These are phyloP conservation scores for Polytrichum formosum DNA, from an alignment of 225 moss, liverwort and hornwort species.

Conservation along the genomic window DNA sequence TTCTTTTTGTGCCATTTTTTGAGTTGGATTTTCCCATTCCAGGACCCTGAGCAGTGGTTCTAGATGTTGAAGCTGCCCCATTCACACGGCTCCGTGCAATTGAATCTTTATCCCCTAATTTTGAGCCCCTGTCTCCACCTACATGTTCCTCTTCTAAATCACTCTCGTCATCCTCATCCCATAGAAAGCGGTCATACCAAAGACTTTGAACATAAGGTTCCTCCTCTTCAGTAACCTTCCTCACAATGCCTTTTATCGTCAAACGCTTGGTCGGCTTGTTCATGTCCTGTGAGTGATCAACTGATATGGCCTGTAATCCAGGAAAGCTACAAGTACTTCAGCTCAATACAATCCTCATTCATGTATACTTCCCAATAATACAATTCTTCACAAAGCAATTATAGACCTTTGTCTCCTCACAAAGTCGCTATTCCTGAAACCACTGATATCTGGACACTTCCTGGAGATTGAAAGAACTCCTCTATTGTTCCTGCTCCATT, in stretches of 20 bases:
- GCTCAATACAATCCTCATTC: neutral
- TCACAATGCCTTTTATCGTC: slow-evolving; percentile 78
- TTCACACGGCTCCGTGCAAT: slow-evolving; percentile 31
- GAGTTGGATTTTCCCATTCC: slow-evolving; percentile 38
- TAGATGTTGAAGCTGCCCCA: slow-evolving; percentile 41
- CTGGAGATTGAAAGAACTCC: too few species aligned
- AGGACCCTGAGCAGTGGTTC: slow-evolving; percentile 12
- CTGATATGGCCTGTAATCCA: slow-evolving; percentile 61
- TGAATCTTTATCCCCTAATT: slow-evolving; percentile 28
- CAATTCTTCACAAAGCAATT: too few species aligned
- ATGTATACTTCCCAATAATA: too few species aligned
- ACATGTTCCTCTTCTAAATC: slow-evolving; percentile 44
- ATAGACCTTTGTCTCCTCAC: too few species aligned
- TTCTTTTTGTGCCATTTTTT: slow-evolving; percentile 31
- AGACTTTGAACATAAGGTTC: slow-evolving; percentile 90
- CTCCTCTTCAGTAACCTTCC: slow-evolving; percentile 82
- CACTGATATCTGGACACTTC: too few species aligned
- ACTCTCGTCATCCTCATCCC: slow-evolving; percentile 56
- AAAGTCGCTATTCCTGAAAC: too few species aligned
- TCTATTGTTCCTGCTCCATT: too few species aligned
- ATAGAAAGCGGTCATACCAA: slow-evolving; percentile 92
- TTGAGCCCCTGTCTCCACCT: slow-evolving; percentile 32
- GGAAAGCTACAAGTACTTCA: slow-evolving; percentile 2
- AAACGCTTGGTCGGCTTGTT: slow-evolving; percentile 81
- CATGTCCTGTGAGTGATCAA: slow-evolving; percentile 73